phyloP scores from a whole-genome alignment of 2,329 filamentous ascomycete species.

The Decorospora gaudefroyi region DNA sequence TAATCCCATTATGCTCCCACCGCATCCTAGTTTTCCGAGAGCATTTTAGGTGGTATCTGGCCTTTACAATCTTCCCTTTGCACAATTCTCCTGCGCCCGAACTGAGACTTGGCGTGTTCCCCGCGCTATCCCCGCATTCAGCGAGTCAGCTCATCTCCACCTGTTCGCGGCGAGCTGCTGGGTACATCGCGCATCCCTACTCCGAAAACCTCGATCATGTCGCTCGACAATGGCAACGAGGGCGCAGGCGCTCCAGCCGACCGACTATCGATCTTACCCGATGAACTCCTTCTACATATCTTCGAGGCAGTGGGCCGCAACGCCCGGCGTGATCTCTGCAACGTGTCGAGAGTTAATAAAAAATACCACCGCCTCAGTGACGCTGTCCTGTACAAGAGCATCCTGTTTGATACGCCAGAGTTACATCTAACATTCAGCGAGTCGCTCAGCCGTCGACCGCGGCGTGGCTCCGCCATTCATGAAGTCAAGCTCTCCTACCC shows the following conservation, averaged over 20 bases:
- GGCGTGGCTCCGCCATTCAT: slow-evolving; percentile 41
- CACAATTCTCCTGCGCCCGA: not conserved
- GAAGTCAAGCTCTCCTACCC: slow-evolving; percentile 41
- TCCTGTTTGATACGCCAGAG: slow-evolving; percentile 40
- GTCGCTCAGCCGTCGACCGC: slow-evolving; percentile 36
- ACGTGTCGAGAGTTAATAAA: slow-evolving; percentile 37
- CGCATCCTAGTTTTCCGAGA: not conserved
- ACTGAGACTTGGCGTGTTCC: slow-evolving; percentile 4
- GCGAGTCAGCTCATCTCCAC: slow-evolving; percentile 17
- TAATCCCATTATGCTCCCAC: not conserved
- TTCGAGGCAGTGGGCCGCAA: slow-evolving; percentile 34
- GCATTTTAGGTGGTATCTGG: not conserved
- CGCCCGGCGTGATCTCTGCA: slow-evolving; percentile 37
- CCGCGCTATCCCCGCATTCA: slow-evolving; percentile 12
- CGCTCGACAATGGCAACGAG: slow-evolving; percentile 3
- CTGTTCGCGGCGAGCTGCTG: slow-evolving; percentile 15
- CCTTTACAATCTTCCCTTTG: not conserved
- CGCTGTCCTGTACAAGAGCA: slow-evolving; percentile 39
- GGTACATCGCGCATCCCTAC: slow-evolving; percentile 7
- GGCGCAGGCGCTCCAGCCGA: slow-evolving; percentile 10
- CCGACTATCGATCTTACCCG: slow-evolving; percentile 29
- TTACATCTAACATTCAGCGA: slow-evolving; percentile 43
- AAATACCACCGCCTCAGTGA: slow-evolving; percentile 40
- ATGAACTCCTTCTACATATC: slow-evolving; percentile 40
- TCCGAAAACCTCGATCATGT: slow-evolving; percentile 2